phyloP scores from a whole-genome alignment of 1,284 basidiomycete genomes.

The Ustilago trichophora region DNA sequence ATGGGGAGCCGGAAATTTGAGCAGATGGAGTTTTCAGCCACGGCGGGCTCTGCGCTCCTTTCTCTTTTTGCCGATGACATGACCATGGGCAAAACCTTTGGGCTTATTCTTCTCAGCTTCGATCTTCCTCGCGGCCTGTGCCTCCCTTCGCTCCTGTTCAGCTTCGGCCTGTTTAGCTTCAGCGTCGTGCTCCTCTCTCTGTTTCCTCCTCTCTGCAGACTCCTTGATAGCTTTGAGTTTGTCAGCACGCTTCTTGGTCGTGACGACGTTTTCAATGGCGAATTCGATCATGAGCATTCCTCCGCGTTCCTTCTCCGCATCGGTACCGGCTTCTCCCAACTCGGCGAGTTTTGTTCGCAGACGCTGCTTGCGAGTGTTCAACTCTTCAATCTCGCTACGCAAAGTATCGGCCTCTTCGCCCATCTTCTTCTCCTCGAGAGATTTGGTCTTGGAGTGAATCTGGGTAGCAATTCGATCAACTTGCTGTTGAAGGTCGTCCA shows the following conservation, averaged over 20 bases:
- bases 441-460: constrained; percentile 33
- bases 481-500: constrained; percentile 52
- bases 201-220: constrained; percentile 26
- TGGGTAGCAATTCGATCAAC: constrained; percentile 41
- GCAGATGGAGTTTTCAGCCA: constrained; percentile 9
- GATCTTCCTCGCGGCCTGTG: constrained; percentile 33
- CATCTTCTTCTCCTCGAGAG: constrained; percentile 19
- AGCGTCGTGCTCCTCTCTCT: too few relatives aligned
- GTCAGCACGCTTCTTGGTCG: constrained; percentile 55
- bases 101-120: constrained; percentile 34
- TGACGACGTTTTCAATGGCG: constrained; percentile 62
- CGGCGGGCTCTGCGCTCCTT: constrained; percentile 50
- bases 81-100: constrained; percentile 42
- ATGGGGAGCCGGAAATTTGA: too few relatives aligned
- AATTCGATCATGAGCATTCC: constrained; percentile 64
- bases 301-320: constrained; percentile 52
- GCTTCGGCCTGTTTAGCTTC: too few relatives aligned
- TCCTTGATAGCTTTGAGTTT: constrained; percentile 50
- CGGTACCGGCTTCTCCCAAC: constrained; percentile 26
- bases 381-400: constrained; percentile 26
- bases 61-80: constrained; percentile 62
- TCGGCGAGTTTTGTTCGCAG: constrained; percentile 46
- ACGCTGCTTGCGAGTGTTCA: constrained; percentile 48
- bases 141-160: constrained; percentile 8
- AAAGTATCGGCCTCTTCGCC: constrained; percentile 24